phyloP scores from a whole-genome alignment of 805 yeast genomes.

The Lipomyces orientalis region DNA sequence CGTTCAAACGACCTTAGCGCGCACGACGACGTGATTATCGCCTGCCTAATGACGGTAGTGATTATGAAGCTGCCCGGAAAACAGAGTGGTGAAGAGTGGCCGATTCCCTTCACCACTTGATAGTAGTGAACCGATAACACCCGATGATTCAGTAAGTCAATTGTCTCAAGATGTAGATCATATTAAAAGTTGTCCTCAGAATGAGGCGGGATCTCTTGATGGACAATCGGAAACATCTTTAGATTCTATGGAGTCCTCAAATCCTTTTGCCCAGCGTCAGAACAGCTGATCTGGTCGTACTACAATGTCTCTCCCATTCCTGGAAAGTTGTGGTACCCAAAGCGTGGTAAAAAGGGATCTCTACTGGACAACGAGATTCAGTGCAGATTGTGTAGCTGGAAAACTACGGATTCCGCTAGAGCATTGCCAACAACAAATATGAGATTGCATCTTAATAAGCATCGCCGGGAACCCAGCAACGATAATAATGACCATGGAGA shows the following conservation, averaged over 20 bases:
- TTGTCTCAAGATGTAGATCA: too few species aligned
- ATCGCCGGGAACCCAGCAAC: not conserved
- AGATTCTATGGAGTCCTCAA: not conserved
- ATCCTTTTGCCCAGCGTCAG: not conserved
- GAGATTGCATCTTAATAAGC: not conserved
- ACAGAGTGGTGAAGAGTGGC: too few species aligned
- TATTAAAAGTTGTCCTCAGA: not conserved
- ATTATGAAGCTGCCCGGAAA: too few species aligned
- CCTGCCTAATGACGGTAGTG: too few species aligned
- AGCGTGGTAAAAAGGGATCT: conserved; percentile 8
- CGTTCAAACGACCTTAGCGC: too few species aligned
- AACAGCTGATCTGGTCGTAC: not conserved
- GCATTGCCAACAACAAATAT: not conserved
- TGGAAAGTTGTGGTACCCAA: not conserved
- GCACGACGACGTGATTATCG: too few species aligned
- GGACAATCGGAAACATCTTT: not conserved
- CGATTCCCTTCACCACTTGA: too few species aligned
- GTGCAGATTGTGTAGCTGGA: too few species aligned
- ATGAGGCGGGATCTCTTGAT: not conserved
- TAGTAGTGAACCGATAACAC: too few species aligned
- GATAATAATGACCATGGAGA: too few species aligned
- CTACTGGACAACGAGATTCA: too few species aligned
- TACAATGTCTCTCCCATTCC: conserved; percentile 3
- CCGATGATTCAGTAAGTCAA: too few species aligned
- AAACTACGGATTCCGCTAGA: not conserved